Evolutionary conservation across 1,139 yeast species (phyloP), one percentile per base, ranked within the genome.

Genomic region (Casaregolazyma lundiana): DNA sequence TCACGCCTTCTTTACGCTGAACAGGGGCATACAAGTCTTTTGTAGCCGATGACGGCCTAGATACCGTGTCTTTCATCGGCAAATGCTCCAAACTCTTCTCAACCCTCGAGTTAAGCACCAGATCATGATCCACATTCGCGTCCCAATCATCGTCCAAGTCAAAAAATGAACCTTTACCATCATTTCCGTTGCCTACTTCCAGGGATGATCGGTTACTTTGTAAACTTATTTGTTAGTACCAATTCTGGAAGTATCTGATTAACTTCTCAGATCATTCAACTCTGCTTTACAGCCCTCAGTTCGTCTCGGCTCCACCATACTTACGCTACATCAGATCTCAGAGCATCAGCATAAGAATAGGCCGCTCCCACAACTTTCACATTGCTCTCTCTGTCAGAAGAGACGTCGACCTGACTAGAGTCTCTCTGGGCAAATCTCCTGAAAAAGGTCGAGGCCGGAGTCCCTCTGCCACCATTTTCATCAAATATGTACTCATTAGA

Each of bases 71-170:
- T 43, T 17, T 30, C 26, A 15, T 35, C 4, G 61, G 62, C 34
- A 56, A 58, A 43, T 62, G 60, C 46, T 67, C 70, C 9, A 64
- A 54, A 32, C 66, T 60, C 44, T 64, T 59, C 36, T 61, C 65
- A 19, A 58, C 60, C 39, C 62, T 59, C 44, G 48, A 63, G 50
- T 44, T 68, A 53, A 64, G 69, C 60, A 69, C 65, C 41, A 61
- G 59, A 49, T 67, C 69, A 53, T 72, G 84, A 53, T 84, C 88
- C 39, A 88, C 72, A 35, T 81, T 84, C 3, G 95, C 94, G 61
- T 88, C 90, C 97, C 96, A 89, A 64, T 88, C 96, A 58, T 85
- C 95, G 61, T 88, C 96, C 43, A 81, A 65, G 59, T 86, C 95
- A 39, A 67, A 58, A 46, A 66, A 66, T 16, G 67, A 46, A 35